Evolutionary conservation across 2,329 filamentous ascomycete genomes (phyloP).

Genomic region (Alternaria sp.): DNA sequence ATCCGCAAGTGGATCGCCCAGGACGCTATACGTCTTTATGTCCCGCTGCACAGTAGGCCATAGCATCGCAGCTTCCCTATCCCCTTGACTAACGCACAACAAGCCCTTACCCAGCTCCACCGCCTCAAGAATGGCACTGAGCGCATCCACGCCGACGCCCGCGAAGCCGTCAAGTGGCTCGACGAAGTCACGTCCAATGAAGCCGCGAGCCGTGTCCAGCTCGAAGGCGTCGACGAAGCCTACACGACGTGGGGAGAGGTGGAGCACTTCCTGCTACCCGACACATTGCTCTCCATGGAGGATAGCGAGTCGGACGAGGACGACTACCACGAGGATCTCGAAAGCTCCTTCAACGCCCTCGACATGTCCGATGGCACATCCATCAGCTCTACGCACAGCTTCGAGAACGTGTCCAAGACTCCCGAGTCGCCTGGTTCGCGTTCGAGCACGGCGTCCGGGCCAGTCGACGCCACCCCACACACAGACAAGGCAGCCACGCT

Average conservation of each 20-base stretch:
- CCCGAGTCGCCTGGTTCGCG: constrained; percentile 51
- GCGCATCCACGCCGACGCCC: constrained; percentile 53
- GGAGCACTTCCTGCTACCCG: constrained; percentile 56
- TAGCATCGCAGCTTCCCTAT: neutral
- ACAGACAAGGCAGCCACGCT: constrained; percentile 24
- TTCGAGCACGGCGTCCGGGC: constrained; percentile 31
- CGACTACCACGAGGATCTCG: constrained; percentile 46
- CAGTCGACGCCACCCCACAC: constrained; percentile 29
- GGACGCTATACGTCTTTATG: constrained; percentile 58
- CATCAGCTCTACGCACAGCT: constrained; percentile 53
- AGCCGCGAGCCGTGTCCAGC: constrained; percentile 46
- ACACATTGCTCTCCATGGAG: constrained; percentile 57
- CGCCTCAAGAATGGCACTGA: constrained; percentile 51
- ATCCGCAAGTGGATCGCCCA: constrained; percentile 59
- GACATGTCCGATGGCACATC: constrained; percentile 49
- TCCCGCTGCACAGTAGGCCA: constrained; percentile 58
- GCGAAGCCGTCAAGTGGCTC: constrained; percentile 58
- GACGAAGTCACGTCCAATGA: constrained; percentile 57
- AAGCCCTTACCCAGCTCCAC: constrained; percentile 56
- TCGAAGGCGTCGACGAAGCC: constrained; percentile 57
- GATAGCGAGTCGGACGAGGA: constrained; percentile 49
- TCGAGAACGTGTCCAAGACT: constrained; percentile 45
- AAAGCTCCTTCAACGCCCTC: constrained; percentile 46
- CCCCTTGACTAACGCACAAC: constrained; percentile 26
- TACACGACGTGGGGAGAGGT: constrained; percentile 58